A percentile compares a stretch with the other conserved stretches of the same genome.
Conservation (phyloP, 2,329 filamentous ascomycete genomes). For the Bipolaris victoriae region DNA sequence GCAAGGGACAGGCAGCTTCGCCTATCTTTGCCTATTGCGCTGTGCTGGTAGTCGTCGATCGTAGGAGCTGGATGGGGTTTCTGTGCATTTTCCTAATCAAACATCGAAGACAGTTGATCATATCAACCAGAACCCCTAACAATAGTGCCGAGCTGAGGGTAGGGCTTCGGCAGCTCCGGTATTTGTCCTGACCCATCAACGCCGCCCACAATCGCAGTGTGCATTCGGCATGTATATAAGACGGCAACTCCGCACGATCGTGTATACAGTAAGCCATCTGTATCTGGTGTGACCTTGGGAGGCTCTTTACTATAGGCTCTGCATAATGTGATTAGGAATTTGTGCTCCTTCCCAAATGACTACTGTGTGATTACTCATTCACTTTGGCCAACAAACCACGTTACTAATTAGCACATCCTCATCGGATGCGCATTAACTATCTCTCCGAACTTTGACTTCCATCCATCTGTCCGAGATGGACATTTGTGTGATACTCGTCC, state of each 20-base stretch:
- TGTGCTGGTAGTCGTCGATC: not conserved
- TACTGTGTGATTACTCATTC: constrained; percentile 16
- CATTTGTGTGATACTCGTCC: not conserved
- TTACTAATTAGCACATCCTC: constrained; percentile 19
- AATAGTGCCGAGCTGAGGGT: not conserved
- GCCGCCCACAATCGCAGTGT: not conserved
- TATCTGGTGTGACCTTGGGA: not conserved
- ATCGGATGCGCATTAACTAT: constrained; percentile 13
- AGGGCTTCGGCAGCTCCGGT: not conserved
- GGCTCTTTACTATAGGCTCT: no score
- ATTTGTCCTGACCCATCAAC: not conserved
- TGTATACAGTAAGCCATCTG: not conserved
- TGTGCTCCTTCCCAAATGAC: not conserved
- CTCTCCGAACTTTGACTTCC: constrained; percentile 5
- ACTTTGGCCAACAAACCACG: not conserved
- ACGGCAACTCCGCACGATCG: not conserved
- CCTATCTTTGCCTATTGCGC: not conserved
- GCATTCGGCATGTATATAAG: no score
- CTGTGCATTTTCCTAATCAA: not conserved
- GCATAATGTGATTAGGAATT: no score
- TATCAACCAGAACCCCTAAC: not conserved
- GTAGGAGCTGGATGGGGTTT: not conserved
- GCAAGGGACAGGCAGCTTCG: not conserved
- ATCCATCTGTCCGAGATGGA: constrained; percentile 7
- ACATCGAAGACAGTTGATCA: not conserved